Evolutionary conservation across 2,329 filamentous ascomycete genomes (phyloP).

Genomic region (Hypoxylon sp.): DNA sequence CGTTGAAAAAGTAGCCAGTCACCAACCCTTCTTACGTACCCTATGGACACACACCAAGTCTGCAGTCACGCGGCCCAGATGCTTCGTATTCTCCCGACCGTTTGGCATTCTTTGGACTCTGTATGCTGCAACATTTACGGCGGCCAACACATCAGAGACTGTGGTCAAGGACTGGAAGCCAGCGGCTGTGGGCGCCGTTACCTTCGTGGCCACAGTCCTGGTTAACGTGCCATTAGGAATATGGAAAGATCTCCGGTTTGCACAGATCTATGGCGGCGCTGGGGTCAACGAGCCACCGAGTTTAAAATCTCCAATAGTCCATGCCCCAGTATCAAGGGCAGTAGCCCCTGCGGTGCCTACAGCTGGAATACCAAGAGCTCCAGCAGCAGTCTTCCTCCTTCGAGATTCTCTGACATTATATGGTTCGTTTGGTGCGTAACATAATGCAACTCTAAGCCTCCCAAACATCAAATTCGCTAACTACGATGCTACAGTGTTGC

Average conservation of each 20-base stretch:
- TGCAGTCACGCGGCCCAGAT: background rate
- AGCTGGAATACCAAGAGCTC: background rate
- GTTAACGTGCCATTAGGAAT: constrained; percentile 2
- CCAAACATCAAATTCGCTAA: background rate
- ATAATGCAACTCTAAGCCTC: too few relatives aligned
- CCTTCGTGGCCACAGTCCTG: background rate
- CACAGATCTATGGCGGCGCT: background rate
- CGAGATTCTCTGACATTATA: background rate
- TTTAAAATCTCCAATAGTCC: background rate
- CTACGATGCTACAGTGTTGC: background rate
- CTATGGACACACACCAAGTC: background rate
- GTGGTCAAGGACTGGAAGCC: background rate
- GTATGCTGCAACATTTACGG: constrained; percentile 1
- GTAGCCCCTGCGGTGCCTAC: background rate
- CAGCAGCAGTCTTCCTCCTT: constrained; percentile 5
- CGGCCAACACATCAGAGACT: background rate
- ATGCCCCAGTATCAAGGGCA: background rate
- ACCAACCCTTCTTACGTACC: background rate
- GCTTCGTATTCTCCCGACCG: background rate
- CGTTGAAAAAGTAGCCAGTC: constrained; percentile 6
- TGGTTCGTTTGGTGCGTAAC: too few relatives aligned
- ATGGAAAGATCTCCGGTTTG: constrained; percentile 8
- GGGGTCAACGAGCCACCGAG: too few relatives aligned
- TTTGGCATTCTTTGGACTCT: constrained; percentile 5
- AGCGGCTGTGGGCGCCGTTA: background rate